Conservation (phyloP, 2,329 filamentous ascomycete species). For the Pestalotiopsis sp. region DNA sequence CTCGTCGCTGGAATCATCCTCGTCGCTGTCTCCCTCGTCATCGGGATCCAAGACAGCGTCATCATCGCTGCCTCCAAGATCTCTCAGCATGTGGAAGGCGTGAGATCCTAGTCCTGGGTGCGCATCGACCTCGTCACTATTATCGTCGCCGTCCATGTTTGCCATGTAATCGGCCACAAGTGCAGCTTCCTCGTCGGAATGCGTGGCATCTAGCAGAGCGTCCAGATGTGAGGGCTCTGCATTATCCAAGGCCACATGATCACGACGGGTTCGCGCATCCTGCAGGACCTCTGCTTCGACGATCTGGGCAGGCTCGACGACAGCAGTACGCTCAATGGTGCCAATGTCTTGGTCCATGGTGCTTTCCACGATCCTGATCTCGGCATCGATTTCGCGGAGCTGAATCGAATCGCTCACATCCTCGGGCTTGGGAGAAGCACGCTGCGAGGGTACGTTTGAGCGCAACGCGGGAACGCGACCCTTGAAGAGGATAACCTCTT, state of each 20-base stretch:
- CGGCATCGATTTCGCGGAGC: slow-evolving; percentile 29
- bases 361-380: slow-evolving; percentile 31
- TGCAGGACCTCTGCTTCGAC: background rate
- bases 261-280: background rate
- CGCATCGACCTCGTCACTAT: slow-evolving; percentile 20
- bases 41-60: slow-evolving; percentile 31
- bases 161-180: slow-evolving; percentile 70
- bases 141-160: slow-evolving; percentile 48
- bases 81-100: slow-evolving; percentile 32
- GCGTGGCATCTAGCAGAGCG: background rate
- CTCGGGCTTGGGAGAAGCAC: background rate
- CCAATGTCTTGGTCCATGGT: slow-evolving; percentile 11
- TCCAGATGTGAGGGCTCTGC: slow-evolving; percentile 9
- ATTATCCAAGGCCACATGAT: background rate
- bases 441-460: slow-evolving; percentile 14
- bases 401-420: slow-evolving; percentile 13
- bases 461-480: slow-evolving; percentile 45
- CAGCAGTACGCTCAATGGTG: background rate
- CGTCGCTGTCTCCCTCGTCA: slow-evolving; percentile 33
- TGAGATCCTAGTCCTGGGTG: slow-evolving; percentile 23
- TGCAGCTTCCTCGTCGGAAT: slow-evolving; percentile 49
- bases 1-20: slow-evolving; percentile 40
- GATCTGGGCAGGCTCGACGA: background rate
- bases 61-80: slow-evolving; percentile 44
- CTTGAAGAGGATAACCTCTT: slow-evolving; percentile 71